These are phyloP conservation scores for Microsporum audouinii DNA, from an alignment of 2,329 filamentous ascomycete species.

Conservation along the genomic window DNA sequence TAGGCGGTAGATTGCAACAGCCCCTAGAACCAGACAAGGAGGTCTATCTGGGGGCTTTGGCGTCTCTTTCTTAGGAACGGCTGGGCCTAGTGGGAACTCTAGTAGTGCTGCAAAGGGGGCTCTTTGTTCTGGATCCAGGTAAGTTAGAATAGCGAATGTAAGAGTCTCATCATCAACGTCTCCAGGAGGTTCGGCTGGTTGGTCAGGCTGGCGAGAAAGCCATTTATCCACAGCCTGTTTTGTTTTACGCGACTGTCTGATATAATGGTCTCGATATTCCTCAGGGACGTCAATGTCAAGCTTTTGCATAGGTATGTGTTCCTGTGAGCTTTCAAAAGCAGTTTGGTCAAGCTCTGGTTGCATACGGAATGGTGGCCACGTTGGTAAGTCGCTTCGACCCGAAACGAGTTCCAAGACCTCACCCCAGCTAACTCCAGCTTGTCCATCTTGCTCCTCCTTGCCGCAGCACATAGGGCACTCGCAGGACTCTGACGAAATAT, in stretches of 20 bases:
- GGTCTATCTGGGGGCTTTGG: constrained; percentile 55
- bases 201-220: constrained; percentile 69
- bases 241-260: constrained; percentile 84
- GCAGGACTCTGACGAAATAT: constrained; percentile 79
- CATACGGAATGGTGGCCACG: constrained; percentile 80
- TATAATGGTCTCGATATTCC: constrained; percentile 83
- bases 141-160: constrained; percentile 85
- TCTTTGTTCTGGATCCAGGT: constrained; percentile 62
- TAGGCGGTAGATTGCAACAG: constrained; percentile 68
- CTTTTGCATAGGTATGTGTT: constrained; percentile 55
- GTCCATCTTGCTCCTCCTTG: constrained; percentile 46
- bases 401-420: constrained; percentile 90
- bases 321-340: constrained; percentile 42
- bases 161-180: constrained; percentile 92
- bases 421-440: constrained; percentile 73
- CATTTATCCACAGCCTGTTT: constrained; percentile 83
- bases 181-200: constrained; percentile 62
- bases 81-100: constrained; percentile 43
- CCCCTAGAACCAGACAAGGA: constrained; percentile 62
- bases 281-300: constrained; percentile 90
- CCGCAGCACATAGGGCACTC: constrained; percentile 71
- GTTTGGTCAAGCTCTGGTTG: constrained; percentile 45
- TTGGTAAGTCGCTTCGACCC: constrained; percentile 71
- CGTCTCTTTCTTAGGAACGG: constrained; percentile 53
- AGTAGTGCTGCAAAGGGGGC: constrained; percentile 75